phyloP scores from a whole-genome alignment of 2,329 filamentous ascomycete genomes.

The Epichloe aotearoae region DNA sequence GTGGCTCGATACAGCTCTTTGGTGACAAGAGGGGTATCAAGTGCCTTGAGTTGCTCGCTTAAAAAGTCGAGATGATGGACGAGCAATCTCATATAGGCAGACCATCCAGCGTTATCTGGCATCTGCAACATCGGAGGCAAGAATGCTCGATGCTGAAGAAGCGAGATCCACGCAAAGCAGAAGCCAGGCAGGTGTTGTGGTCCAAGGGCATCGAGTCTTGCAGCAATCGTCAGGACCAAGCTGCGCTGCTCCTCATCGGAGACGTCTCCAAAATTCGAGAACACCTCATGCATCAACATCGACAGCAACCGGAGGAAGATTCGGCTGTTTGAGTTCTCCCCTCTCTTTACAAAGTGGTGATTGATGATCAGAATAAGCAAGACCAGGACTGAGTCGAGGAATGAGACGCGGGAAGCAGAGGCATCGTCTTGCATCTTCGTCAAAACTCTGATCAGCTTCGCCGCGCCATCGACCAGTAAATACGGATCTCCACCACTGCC shows the following conservation, averaged over 20 bases:
- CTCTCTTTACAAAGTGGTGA: constrained; percentile 69
- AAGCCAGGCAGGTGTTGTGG: constrained; percentile 72
- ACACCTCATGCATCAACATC: constrained; percentile 63
- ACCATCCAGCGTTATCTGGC: constrained; percentile 60
- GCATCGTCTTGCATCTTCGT: constrained; percentile 58
- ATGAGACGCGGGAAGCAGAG: constrained; percentile 50
- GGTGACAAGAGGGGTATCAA: constrained; percentile 53
- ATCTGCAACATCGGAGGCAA: constrained; percentile 63
- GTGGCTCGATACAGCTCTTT: constrained; percentile 78
- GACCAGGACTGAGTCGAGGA: constrained; percentile 65
- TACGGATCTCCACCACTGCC: constrained; percentile 46
- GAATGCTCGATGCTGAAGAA: constrained; percentile 77
- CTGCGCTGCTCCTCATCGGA: constrained; percentile 49
- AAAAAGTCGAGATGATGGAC: constrained; percentile 60
- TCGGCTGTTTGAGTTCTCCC: constrained; percentile 72
- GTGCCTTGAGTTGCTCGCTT: constrained; percentile 64
- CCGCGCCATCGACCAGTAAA: constrained; percentile 62
- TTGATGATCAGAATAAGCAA: constrained; percentile 72
- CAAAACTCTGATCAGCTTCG: constrained; percentile 64
- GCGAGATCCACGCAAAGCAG: constrained; percentile 67
- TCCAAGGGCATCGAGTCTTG: constrained; percentile 58
- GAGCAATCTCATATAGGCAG: constrained; percentile 58
- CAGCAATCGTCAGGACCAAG: constrained; percentile 59
- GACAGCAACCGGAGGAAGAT: constrained; percentile 88
- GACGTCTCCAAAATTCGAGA: constrained; percentile 42